A percentile compares a stretch with the other conserved stretches of the same genome.
These are phyloP conservation scores for Skeletonema menzelii DNA, from an alignment of 108 stramenopile genomes.

Conservation along the genomic window DNA sequence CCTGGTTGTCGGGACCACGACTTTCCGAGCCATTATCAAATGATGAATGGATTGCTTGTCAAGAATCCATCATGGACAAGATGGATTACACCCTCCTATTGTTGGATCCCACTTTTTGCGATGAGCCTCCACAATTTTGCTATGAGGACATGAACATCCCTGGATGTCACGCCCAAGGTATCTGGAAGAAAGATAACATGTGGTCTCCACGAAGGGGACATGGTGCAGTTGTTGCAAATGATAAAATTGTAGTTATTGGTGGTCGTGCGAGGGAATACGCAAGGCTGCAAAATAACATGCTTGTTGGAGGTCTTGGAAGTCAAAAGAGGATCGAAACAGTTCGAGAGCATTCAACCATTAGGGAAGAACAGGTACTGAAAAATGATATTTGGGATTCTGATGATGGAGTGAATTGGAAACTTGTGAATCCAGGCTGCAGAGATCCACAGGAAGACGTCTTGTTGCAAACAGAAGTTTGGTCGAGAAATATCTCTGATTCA, in stretches of 20 bases:
- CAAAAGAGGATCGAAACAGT: constrained; percentile 41
- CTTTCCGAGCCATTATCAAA: constrained; percentile 43
- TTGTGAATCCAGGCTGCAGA: constrained; percentile 71
- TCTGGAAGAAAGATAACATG: constrained; percentile 69
- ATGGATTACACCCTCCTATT: constrained; percentile 15
- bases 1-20: constrained; percentile 23
- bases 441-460: constrained; percentile 53
- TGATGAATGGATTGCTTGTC: constrained; percentile 80
- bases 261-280: constrained; percentile 71
- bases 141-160: constrained; percentile 22
- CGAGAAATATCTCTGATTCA: constrained; percentile 24
- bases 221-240: constrained; percentile 51
- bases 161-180: constrained; percentile 35
- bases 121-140: constrained; percentile 32
- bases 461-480: constrained; percentile 51
- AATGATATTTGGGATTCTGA: constrained; percentile 83
- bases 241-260: constrained; percentile 66
- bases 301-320: constrained; percentile 61
- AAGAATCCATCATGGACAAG: constrained; percentile 46
- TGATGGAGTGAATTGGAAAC: constrained; percentile 61
- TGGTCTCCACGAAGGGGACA: constrained; percentile 74
- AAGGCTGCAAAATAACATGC: constrained; percentile 41
- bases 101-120: constrained; percentile 29
- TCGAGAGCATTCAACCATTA: constrained; percentile 39
- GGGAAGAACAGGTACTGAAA: constrained; percentile 59